Evolutionary conservation across 2,329 filamentous ascomycete species (phyloP).

Genomic region (Sclerotinia glacialis): DNA sequence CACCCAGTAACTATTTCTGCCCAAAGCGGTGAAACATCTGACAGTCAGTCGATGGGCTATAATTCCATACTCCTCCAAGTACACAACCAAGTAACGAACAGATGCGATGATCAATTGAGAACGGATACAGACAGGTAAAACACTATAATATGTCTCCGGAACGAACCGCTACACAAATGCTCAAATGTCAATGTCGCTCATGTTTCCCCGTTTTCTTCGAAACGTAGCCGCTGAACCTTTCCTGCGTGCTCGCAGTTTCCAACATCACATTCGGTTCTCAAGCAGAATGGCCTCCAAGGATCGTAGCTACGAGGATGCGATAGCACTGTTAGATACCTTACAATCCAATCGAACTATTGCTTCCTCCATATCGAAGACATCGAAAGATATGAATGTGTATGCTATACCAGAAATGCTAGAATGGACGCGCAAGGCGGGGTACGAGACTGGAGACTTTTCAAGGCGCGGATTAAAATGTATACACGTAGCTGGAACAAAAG

Average conservation of each 20-base stretch:
- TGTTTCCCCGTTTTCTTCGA: neutral
- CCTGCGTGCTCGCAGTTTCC: neutral
- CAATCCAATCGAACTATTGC: constrained; percentile 35
- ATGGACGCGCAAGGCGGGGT: constrained; percentile 37
- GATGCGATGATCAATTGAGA: neutral
- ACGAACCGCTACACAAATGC: neutral
- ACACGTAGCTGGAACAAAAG: constrained; percentile 91
- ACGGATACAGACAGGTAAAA: neutral
- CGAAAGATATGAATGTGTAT: constrained; percentile 29
- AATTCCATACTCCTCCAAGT: neutral
- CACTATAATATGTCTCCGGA: neutral
- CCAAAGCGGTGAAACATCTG: neutral
- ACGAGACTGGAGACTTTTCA: constrained; percentile 29
- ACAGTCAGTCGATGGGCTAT: too few species aligned
- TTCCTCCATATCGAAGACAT: constrained; percentile 26
- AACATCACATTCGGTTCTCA: constrained; percentile 8
- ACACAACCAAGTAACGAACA: neutral
- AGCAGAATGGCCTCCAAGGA: constrained; percentile 1
- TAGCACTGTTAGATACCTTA: constrained; percentile 31
- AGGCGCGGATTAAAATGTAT: constrained; percentile 47
- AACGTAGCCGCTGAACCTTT: neutral
- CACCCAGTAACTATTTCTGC: neutral
- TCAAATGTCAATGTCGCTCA: neutral
- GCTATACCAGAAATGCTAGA: constrained; percentile 40
- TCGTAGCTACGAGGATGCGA: constrained; percentile 30